These are phyloP conservation scores for Ensete glaucum DNA, from an alignment of 176 grass and related monocot genomes.

Conservation along the genomic window DNA sequence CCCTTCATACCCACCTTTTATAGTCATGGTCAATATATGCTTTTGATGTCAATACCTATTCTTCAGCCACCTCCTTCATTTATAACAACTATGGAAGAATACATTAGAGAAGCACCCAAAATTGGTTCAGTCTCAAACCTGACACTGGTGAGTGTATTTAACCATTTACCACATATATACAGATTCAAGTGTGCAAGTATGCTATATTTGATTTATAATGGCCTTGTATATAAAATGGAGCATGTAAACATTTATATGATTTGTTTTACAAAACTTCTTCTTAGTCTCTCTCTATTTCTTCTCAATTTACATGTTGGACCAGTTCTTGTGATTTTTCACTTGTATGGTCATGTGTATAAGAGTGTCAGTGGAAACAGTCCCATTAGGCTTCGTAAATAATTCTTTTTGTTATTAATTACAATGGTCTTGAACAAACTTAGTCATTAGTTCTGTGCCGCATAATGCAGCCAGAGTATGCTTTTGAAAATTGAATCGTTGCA, in stretches of 20 bases:
- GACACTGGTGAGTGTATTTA: conserved; percentile 45
- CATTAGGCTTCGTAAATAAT: no score
- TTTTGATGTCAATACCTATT: conserved; percentile 11
- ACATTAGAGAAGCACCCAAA: conserved; percentile 74
- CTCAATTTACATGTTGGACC: background rate
- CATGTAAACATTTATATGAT: background rate
- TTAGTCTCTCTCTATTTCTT: background rate
- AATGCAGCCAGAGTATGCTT: no score
- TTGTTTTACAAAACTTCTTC: background rate
- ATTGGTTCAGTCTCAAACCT: conserved; percentile 30
- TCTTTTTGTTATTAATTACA: no score
- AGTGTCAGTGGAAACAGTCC: no score
- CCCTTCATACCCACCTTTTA: background rate
- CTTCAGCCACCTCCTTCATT: conserved; percentile 58
- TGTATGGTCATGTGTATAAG: background rate
- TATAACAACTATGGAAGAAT: conserved; percentile 84
- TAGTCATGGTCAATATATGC: background rate
- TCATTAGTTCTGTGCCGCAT: no score
- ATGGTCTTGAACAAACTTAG: no score
- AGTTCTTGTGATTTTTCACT: background rate
- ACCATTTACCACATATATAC: background rate
- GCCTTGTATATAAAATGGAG: background rate
- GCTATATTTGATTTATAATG: background rate
- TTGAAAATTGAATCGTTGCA: no score
- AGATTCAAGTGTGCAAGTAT: background rate